Conservation (phyloP, 306 rosid genomes). For the Senna siamea region DNA sequence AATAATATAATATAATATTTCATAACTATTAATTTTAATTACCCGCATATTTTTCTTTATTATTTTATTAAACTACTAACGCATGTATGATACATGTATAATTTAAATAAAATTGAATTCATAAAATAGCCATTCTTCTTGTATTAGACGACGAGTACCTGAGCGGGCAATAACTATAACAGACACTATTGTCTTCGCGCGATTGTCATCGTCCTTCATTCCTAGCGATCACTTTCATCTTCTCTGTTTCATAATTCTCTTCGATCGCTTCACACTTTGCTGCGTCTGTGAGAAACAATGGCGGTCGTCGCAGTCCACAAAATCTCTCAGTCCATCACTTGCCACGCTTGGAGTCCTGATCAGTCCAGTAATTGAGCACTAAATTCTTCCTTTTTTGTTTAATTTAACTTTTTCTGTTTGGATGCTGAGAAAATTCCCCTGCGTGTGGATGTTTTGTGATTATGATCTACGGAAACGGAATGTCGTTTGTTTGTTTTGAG, state of each 20-base stretch:
- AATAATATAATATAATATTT: too few species aligned
- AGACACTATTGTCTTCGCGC: neutral
- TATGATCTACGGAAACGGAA: neutral
- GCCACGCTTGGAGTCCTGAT: constrained; percentile 11
- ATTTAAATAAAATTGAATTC: too few species aligned
- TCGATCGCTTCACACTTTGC: neutral
- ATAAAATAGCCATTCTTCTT: too few species aligned
- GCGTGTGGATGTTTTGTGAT: neutral
- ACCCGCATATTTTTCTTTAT: too few species aligned
- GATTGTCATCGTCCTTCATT: neutral
- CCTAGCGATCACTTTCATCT: neutral
- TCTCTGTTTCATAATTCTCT: neutral
- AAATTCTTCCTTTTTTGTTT: too few species aligned
- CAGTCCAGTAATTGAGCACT: neutral
- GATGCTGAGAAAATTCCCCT: neutral
- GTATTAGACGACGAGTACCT: neutral
- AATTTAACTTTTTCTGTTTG: neutral
- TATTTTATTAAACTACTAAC: too few species aligned
- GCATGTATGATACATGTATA: too few species aligned
- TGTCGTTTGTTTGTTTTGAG: neutral
- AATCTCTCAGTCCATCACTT: constrained; percentile 14
- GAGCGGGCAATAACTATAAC: too few species aligned
- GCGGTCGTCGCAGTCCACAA: neutral
- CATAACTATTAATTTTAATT: too few species aligned
- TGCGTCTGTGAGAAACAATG: neutral